Base-by-base conservation (phyloP, 345 rosid species). In the Tarenaya hassleriana region DNA sequence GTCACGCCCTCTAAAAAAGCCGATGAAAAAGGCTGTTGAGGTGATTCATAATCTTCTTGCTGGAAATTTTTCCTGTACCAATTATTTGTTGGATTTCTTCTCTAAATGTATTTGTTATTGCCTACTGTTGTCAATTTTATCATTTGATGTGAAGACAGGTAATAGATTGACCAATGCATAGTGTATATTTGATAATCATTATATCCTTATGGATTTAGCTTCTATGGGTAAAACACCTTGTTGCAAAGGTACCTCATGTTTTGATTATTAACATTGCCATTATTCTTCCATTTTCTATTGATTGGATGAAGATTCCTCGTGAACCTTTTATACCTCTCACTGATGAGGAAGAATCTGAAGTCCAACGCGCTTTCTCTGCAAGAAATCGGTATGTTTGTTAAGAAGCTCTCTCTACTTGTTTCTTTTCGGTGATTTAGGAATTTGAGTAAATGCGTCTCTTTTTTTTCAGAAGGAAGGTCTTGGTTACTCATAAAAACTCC, bases 321-420 rank as follows among this genome's bases (percentile, higher is more conserved):
- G 95, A 82, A 41, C 82, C 77, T 27, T 88, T 88, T 73, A 45
- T 70, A 55, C 89, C 89, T 56, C 83, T 94, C 43, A 73, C 86
- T 7, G 59, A 82, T 32, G 92, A 83, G 47, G 99, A 94, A 55
- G 77, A 75, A 61, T 67, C 70, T 4, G 80, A 69, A 68, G 80
- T 94, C 55, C 34, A 54, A 7, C 40, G 16, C 24, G 95, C 94
- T 27, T 67, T 88, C 49, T 66, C 81, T 34, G 59, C 75, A 35
- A 39, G 61, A 45, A 78, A 75, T 64, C 44, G 96, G 99, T 94
- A 78, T 52, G 16, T 7, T 24, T 62, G 21, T 17, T 47, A n/a
- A n/a, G n/a, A n/a, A n/a, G n/a, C n/a, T n/a, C n/a, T n/a, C n/a
- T n/a, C n/a, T n/a, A n/a, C n/a, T n/a, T 35, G 10, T 44, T n/a